phyloP scores from a whole-genome alignment of 768 basidiomycete species.

The Tephrocybe rancida region DNA sequence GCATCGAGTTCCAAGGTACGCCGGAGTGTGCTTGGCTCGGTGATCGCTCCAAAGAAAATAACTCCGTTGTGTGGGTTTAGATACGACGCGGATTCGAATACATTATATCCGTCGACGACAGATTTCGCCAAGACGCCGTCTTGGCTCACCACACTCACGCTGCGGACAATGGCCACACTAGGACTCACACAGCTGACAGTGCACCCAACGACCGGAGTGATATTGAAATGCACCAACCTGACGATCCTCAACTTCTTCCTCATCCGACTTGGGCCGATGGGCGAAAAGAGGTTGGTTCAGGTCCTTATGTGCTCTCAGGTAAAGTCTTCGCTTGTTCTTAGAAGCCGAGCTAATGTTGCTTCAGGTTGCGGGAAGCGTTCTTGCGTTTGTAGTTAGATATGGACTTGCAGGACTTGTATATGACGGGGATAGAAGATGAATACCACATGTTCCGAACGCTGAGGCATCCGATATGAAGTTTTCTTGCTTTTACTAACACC shows the following conservation, averaged over 20 bases:
- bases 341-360: slow-evolving; percentile 1
- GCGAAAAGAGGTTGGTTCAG: slow-evolving; percentile 78
- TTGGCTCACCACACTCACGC: slow-evolving; percentile 49
- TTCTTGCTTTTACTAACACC: too few relatives aligned
- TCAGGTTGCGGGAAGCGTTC: slow-evolving; percentile 71
- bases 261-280: slow-evolving; percentile 80
- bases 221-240: slow-evolving; percentile 81
- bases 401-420: slow-evolving; percentile 89
- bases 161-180: slow-evolving; percentile 62
- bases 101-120: slow-evolving; percentile 78
- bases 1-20: slow-evolving; percentile 89
- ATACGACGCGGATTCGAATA: slow-evolving; percentile 72
- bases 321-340: not conserved
- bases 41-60: not conserved
- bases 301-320: slow-evolving; percentile 79
- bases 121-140: slow-evolving; percentile 63
- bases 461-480: slow-evolving; percentile 10
- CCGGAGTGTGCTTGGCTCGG: slow-evolving; percentile 1
- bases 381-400: slow-evolving; percentile 89
- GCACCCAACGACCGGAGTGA: slow-evolving; percentile 54
- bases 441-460: slow-evolving; percentile 1
- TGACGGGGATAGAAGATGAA: slow-evolving; percentile 84
- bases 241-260: slow-evolving; percentile 91
- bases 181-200: slow-evolving; percentile 67
- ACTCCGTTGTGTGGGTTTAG: slow-evolving; percentile 36